Evolutionary conservation across 768 basidiomycete genomes (phyloP).

Genomic region (Lactarius pseudohatsudake): DNA sequence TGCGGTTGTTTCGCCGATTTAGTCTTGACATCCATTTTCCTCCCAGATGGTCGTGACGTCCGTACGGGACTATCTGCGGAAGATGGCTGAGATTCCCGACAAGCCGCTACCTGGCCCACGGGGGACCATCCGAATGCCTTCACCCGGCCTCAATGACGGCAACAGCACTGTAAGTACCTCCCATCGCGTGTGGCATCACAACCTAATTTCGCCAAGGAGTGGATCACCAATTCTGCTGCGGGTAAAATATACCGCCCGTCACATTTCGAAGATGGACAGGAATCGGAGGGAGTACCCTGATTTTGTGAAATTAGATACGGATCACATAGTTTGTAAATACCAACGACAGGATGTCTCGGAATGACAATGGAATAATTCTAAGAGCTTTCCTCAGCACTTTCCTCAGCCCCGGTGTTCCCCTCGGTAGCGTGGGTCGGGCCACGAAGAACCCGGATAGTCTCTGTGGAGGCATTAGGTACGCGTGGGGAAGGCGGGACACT

Average conservation of each 20-base stretch:
- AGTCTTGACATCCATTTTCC: slow-evolving; percentile 10
- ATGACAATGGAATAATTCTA: slow-evolving; percentile 9
- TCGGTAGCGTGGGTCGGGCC: slow-evolving; percentile 7
- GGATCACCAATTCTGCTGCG: slow-evolving; percentile 20
- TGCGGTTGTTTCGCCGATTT: neutral
- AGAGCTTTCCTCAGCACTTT: slow-evolving; percentile 15
- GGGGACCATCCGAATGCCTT: slow-evolving; percentile 28
- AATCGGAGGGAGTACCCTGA: slow-evolving; percentile 22
- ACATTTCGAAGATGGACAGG: slow-evolving; percentile 26
- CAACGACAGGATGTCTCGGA: slow-evolving; percentile 1
- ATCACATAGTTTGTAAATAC: neutral
- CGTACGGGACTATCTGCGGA: slow-evolving; percentile 68
- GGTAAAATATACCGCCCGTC: slow-evolving; percentile 29
- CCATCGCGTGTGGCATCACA: neutral
- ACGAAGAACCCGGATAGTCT: slow-evolving; percentile 52
- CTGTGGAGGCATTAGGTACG: slow-evolving; percentile 37
- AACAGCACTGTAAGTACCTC: slow-evolving; percentile 20
- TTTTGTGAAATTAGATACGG: slow-evolving; percentile 10
- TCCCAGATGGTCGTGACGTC: slow-evolving; percentile 60
- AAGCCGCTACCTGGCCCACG: slow-evolving; percentile 21
- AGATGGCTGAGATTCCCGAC: slow-evolving; percentile 40
- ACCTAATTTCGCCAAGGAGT: slow-evolving; percentile 20
- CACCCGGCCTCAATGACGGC: slow-evolving; percentile 24
- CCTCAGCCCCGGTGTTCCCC: slow-evolving; percentile 29
- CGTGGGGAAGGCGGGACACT: neutral